Conservation (phyloP, 2,329 filamentous ascomycete species). For the Penicillium griseofulvum region DNA sequence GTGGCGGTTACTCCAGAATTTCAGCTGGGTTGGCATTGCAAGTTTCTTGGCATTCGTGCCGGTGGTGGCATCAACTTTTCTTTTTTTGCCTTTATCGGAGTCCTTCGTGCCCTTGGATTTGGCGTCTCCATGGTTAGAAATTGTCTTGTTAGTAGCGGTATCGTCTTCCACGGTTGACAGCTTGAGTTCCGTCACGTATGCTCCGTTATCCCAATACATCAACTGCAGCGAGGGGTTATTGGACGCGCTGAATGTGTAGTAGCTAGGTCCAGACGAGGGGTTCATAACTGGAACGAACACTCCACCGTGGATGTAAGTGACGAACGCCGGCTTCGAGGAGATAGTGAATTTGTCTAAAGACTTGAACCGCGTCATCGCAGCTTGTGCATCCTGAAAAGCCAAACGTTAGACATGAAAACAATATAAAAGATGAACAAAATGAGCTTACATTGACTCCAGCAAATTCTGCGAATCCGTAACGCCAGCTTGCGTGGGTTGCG, state of each 20-base stretch:
- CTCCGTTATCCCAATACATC: slow-evolving; percentile 73
- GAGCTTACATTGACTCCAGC: slow-evolving; percentile 59
- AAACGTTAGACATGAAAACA: not conserved
- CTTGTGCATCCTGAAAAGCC: slow-evolving; percentile 60
- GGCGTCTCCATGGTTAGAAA: slow-evolving; percentile 19
- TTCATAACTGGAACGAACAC: slow-evolving; percentile 75
- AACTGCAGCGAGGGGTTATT: slow-evolving; percentile 66
- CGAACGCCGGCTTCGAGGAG: slow-evolving; percentile 66
- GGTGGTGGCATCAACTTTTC: slow-evolving; percentile 45
- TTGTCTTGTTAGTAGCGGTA: slow-evolving; percentile 16
- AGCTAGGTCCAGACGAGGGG: slow-evolving; percentile 55
- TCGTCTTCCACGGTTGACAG: slow-evolving; percentile 55
- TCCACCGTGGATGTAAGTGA: slow-evolving; percentile 77
- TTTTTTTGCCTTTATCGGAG: slow-evolving; percentile 46
- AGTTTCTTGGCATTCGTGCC: slow-evolving; percentile 43
- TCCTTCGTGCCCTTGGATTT: slow-evolving; percentile 39
- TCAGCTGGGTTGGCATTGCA: slow-evolving; percentile 62
- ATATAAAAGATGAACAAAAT: not conserved
- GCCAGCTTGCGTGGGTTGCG: slow-evolving; percentile 68
- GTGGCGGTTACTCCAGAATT: slow-evolving; percentile 70
- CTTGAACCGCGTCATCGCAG: slow-evolving; percentile 68
- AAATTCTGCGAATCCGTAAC: slow-evolving; percentile 83
- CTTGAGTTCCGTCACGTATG: slow-evolving; percentile 65
- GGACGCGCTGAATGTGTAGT: slow-evolving; percentile 67
- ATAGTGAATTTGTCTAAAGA: slow-evolving; percentile 75